Conservation (phyloP, 2,329 filamentous ascomycete species). For the Septoria petroselini region DNA sequence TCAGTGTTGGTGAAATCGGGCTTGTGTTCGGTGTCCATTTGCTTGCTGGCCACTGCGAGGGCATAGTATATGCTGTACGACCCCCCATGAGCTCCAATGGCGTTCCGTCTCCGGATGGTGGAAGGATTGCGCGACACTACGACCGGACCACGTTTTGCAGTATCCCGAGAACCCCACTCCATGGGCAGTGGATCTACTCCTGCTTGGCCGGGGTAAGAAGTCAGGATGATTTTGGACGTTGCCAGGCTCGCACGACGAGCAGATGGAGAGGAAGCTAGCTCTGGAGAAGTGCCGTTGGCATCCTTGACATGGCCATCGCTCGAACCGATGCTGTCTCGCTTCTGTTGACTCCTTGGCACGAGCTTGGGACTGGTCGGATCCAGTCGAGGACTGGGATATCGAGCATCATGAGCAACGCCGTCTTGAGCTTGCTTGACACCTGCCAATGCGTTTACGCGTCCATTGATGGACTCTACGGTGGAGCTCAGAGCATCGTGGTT, state of each 20-base stretch:
- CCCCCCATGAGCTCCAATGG: constrained; percentile 72
- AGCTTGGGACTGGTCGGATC: constrained; percentile 27
- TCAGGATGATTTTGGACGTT: constrained; percentile 63
- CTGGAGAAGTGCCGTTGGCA: constrained; percentile 18
- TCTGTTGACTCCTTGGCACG: constrained; percentile 22
- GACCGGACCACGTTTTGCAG: constrained; percentile 74
- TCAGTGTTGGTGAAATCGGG: constrained; percentile 81
- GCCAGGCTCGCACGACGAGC: constrained; percentile 41
- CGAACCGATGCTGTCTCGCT: constrained; percentile 30
- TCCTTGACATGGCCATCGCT: constrained; percentile 28
- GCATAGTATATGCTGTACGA: constrained; percentile 97
- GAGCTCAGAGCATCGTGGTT: constrained; percentile 55
- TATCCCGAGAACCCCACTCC: constrained; percentile 80
- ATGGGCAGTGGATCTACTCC: constrained; percentile 88
- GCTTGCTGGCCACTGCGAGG: constrained; percentile 84
- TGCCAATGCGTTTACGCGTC: constrained; percentile 59
- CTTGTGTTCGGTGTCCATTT: constrained; percentile 78
- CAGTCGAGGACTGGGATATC: constrained; percentile 29
- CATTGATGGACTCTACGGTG: constrained; percentile 59
- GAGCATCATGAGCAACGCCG: constrained; percentile 42
- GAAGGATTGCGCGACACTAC: constrained; percentile 74
- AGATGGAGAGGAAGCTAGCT: constrained; percentile 22
- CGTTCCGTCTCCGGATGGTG: constrained; percentile 77
- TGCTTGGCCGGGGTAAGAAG: constrained; percentile 89
- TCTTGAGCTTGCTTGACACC: constrained; percentile 58